Conservation (phyloP, 352 stramenopile species). For the Thraustochytrium sp. region DNA sequence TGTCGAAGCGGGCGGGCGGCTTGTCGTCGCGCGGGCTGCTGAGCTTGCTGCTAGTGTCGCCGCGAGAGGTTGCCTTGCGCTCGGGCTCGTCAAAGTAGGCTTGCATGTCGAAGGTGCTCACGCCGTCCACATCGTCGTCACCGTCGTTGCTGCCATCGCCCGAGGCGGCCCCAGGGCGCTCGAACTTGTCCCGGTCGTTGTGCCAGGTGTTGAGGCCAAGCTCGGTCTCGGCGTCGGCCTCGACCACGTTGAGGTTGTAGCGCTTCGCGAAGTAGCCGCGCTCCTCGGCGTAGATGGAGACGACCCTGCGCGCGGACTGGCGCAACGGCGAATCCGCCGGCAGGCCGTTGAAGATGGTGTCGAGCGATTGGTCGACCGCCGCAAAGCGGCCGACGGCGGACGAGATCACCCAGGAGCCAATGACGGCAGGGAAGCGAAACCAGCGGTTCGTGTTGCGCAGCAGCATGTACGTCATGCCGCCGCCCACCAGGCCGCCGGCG, state of each 20-base stretch:
- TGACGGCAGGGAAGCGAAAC: neutral
- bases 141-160: neutral
- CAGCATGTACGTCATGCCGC: neutral
- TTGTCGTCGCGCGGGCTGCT: neutral
- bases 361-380: neutral
- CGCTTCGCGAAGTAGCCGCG: neutral
- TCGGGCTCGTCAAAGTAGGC: neutral
- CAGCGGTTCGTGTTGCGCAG: neutral
- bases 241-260: neutral
- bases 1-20: neutral
- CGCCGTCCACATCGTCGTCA: neutral
- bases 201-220: constrained; percentile 3
- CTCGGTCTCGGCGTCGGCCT: neutral
- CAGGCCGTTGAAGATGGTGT: neutral
- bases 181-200: constrained; percentile 14
- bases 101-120: too few species aligned
- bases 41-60: neutral
- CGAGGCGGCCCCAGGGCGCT: neutral
- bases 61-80: neutral
- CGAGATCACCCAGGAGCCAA: neutral
- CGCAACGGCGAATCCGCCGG: neutral
- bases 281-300: neutral
- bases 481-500: neutral
- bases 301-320: neutral
- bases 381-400: neutral